Evolutionary conservation across 176 grass and related monocot species (phyloP).

Genomic region (Microstegium vimineum): DNA sequence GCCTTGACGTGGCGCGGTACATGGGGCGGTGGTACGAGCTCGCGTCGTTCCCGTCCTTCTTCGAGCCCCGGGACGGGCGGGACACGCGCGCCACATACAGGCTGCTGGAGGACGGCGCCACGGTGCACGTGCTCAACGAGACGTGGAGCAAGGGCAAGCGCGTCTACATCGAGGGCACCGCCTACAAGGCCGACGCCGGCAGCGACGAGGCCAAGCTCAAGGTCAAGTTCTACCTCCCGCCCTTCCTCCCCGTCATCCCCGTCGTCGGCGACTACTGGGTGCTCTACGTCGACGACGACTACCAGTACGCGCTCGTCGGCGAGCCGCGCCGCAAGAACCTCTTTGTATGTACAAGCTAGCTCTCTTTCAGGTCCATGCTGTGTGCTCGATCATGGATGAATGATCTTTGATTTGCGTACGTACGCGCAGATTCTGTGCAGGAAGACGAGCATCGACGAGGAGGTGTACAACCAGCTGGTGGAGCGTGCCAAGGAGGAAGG

Average conservation of each 20-base stretch:
- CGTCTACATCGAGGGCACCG: slow-evolving; percentile 71
- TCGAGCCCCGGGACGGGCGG: slow-evolving; percentile 73
- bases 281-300: slow-evolving; percentile 69
- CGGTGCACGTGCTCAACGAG: slow-evolving; percentile 89
- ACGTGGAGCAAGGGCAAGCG: slow-evolving; percentile 72
- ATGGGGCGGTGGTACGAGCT: slow-evolving; percentile 99
- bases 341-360: slow-evolving; percentile 29
- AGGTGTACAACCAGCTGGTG: slow-evolving; percentile 62
- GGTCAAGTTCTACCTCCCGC: slow-evolving; percentile 97
- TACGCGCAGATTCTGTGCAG: slow-evolving; percentile 40
- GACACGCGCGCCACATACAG: slow-evolving; percentile 77
- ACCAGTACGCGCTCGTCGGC: slow-evolving; percentile 71
- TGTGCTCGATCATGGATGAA: neutral
- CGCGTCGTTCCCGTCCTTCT: slow-evolving; percentile 63
- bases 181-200: slow-evolving; percentile 65
- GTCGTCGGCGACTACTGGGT: slow-evolving; percentile 93
- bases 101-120: slow-evolving; percentile 59
- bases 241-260: slow-evolving; percentile 79
- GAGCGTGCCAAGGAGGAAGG: slow-evolving; percentile 49
- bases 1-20: slow-evolving; percentile 66
- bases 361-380: neutral
- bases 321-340: slow-evolving; percentile 60
- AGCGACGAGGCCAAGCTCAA: slow-evolving; percentile 95
- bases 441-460: slow-evolving; percentile 62
- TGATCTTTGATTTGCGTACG: neutral